Evolutionary conservation across 495 filamentous ascomycete genomes (phyloP).

Genomic region (Neurospora africana): DNA sequence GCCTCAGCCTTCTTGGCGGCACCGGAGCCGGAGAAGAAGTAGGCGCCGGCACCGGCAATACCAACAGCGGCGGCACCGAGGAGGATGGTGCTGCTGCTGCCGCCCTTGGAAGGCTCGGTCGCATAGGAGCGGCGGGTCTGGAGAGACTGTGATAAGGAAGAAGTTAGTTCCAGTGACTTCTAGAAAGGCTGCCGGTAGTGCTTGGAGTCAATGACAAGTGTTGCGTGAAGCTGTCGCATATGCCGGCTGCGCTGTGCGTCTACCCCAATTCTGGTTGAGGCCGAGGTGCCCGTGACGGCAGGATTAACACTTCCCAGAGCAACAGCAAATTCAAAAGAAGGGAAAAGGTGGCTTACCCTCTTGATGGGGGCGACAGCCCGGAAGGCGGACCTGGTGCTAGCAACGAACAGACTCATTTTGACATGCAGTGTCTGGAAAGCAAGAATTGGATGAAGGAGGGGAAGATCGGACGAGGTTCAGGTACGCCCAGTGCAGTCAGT

Average conservation of each 20-base stretch:
- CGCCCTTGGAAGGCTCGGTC: slow-evolving; percentile 32
- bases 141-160: slow-evolving; percentile 4
- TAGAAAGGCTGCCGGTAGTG: background rate
- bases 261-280: background rate
- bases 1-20: slow-evolving; percentile 38
- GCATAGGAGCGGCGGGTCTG: slow-evolving; percentile 37
- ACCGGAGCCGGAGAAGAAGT: slow-evolving; percentile 38
- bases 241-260: background rate
- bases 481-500: background rate
- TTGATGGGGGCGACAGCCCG: slow-evolving; percentile 20
- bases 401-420: slow-evolving; percentile 25
- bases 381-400: slow-evolving; percentile 20
- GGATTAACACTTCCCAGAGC: background rate
- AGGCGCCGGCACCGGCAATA: slow-evolving; percentile 41
- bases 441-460: background rate
- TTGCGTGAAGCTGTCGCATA: background rate
- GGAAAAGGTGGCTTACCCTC: slow-evolving; percentile 15
- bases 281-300: background rate
- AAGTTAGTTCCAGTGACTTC: background rate
- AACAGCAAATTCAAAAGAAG: background rate
- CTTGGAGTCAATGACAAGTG: slow-evolving; percentile 5
- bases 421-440: background rate
- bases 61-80: slow-evolving; percentile 29
- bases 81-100: slow-evolving; percentile 30
- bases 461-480: background rate